Evolutionary conservation across 192 early-diverging fungal species (phyloP).

Genomic region (Coemansia sp.): DNA sequence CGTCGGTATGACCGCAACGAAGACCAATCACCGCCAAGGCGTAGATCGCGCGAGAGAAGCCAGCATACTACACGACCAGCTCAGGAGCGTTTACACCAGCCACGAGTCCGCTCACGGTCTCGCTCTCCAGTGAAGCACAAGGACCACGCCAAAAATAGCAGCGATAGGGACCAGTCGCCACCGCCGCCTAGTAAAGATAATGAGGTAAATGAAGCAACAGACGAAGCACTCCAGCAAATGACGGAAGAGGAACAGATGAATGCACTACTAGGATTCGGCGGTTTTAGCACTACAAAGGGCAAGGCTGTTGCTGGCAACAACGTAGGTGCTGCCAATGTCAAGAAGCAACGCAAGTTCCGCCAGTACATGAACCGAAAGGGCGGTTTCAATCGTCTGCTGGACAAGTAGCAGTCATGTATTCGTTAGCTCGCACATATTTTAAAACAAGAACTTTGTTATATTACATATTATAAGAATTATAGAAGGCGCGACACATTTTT

Average conservation of each 20-base stretch:
- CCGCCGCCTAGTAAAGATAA: background rate
- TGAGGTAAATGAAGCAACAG: background rate
- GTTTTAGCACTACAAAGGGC: conserved; percentile 82
- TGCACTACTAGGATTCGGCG: conserved; percentile 84
- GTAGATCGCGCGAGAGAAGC: conserved; percentile 23
- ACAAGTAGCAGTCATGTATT: conserved; percentile 22
- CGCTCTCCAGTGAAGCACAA: conserved; percentile 17
- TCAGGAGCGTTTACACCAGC: background rate
- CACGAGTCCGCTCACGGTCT: conserved; percentile 10
- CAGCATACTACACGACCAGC: conserved; percentile 5
- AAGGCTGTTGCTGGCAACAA: conserved; percentile 78
- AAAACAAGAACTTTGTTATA: conserved; percentile 23
- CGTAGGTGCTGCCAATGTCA: conserved; percentile 72
- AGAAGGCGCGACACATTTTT: conserved; percentile 10
- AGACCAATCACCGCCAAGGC: conserved; percentile 13
- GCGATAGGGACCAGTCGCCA: background rate
- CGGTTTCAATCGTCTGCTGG: conserved; percentile 72
- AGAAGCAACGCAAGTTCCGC: conserved; percentile 83
- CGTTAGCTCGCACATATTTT: no score
- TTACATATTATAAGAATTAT: conserved; percentile 26
- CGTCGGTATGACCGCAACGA: conserved; percentile 4
- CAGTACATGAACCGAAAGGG: conserved; percentile 95
- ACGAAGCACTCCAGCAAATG: conserved; percentile 24
- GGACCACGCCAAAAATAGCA: conserved; percentile 8
- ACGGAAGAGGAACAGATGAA: conserved; percentile 76